Evolutionary conservation across 2,329 filamentous ascomycete species (phyloP).

Genomic region (Diplodia corticola): DNA sequence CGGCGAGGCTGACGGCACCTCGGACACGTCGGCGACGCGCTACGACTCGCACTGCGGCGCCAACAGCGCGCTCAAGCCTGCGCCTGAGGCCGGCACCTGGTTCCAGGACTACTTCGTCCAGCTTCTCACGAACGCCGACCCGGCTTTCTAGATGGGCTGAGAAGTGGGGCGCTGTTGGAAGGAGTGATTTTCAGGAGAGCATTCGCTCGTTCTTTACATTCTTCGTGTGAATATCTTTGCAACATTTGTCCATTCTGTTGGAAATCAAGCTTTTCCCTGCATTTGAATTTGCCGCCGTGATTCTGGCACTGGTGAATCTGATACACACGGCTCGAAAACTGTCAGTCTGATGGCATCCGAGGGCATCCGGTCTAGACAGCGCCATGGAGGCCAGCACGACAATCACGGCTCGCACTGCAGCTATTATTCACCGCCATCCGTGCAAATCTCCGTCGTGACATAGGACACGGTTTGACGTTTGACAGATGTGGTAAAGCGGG

Average conservation of each 20-base stretch:
- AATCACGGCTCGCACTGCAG: neutral
- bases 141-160: constrained; percentile 24
- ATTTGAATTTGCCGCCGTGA: neutral
- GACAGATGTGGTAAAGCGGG: neutral
- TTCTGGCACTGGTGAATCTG: neutral
- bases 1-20: constrained; percentile 54
- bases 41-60: constrained; percentile 60
- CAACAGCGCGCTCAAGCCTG: constrained; percentile 58
- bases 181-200: neutral
- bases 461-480: neutral
- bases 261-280: neutral
- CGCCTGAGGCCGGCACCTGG: constrained; percentile 70
- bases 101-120: constrained; percentile 53
- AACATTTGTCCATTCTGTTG: neutral
- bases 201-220: neutral
- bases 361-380: neutral
- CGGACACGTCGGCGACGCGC: constrained; percentile 44
- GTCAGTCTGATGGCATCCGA: neutral
- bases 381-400: neutral
- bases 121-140: constrained; percentile 38
- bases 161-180: neutral
- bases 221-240: constrained; percentile 4
- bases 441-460: constrained; percentile 5
- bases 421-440: neutral
- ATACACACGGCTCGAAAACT: neutral